Evolutionary conservation across 306 rosid species (phyloP).

Genomic region (Cicer arietinum): DNA sequence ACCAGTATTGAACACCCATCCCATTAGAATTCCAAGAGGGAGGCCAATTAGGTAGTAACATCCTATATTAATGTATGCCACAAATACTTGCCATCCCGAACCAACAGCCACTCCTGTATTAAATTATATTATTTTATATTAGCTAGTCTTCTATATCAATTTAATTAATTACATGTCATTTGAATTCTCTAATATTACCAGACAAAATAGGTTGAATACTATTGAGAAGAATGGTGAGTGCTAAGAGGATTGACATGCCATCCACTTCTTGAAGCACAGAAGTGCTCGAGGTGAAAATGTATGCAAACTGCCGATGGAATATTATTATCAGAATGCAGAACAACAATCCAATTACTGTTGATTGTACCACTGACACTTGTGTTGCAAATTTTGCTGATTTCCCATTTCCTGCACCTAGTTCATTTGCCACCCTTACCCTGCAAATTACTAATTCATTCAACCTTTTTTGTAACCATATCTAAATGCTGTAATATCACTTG

Average conservation of each 20-base stretch:
- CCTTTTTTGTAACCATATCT: no score
- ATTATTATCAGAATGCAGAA: constrained; percentile 53
- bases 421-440: constrained; percentile 81
- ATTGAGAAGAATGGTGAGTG: constrained; percentile 64
- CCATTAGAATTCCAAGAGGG: constrained; percentile 60
- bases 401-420: constrained; percentile 76
- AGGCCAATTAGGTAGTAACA: constrained; percentile 64
- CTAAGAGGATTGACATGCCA: constrained; percentile 56
- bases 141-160: no score
- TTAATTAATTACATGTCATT: no score
- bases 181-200: constrained; percentile 44
- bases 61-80: constrained; percentile 63
- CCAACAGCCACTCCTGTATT: constrained; percentile 72
- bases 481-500: no score
- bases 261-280: constrained; percentile 58
- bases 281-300: constrained; percentile 60
- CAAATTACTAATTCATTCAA: neutral
- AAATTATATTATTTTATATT: neutral
- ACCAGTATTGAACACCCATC: constrained; percentile 56
- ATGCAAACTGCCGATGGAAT: constrained; percentile 52
- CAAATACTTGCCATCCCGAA: constrained; percentile 70
- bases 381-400: constrained; percentile 71
- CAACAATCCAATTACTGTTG: constrained; percentile 54
- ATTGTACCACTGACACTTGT: constrained; percentile 55
- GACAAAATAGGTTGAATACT: constrained; percentile 74